Percentiles rank a stretch among this genome's conserved stretches.
phyloP scores from a whole-genome alignment of 306 rosid genomes.

The Quercus bicolor region DNA sequence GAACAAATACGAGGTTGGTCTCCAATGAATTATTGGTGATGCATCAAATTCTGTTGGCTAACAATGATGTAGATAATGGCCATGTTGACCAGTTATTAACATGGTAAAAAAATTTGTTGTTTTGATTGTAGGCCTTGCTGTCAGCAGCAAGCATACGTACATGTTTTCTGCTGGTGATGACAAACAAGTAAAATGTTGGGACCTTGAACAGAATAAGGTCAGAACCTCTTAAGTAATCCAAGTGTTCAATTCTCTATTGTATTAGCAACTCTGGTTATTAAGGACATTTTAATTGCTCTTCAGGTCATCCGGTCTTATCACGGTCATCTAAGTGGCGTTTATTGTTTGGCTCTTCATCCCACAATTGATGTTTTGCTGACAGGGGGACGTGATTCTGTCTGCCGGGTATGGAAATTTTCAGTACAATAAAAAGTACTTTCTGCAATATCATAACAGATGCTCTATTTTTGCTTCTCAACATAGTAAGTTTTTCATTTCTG shows the following conservation, averaged over 20 bases:
- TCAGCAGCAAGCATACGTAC: conserved; percentile 84
- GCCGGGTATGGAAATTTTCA: conserved; percentile 69
- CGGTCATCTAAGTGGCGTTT: conserved; percentile 99
- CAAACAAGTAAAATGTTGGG: conserved; percentile 99
- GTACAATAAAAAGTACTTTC: conserved; percentile 7
- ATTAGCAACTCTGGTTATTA: conserved; percentile 7
- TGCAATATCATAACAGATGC: conserved; percentile 12
- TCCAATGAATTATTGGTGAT: conserved; percentile 12
- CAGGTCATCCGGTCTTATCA: conserved; percentile 95
- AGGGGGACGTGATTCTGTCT: conserved; percentile 99
- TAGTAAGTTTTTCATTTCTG: background rate
- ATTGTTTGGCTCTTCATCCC: conserved; percentile 97
- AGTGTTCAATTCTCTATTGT: conserved; percentile 12
- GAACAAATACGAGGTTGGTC: conserved; percentile 89
- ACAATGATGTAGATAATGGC: conserved; percentile 11
- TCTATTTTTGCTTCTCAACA: background rate
- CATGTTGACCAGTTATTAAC: background rate
- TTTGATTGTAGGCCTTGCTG: conserved; percentile 72
- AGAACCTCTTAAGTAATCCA: background rate
- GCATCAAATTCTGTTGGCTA: background rate
- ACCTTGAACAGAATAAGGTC: conserved; percentile 98
- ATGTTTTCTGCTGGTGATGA: conserved; percentile 99
- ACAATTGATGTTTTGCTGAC: conserved; percentile 87
- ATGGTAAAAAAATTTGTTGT: conserved; percentile 10
- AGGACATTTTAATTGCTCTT: conserved; percentile 10